phyloP scores from a whole-genome alignment of 805 yeast species.

The Zygoascus bituminiphila region DNA sequence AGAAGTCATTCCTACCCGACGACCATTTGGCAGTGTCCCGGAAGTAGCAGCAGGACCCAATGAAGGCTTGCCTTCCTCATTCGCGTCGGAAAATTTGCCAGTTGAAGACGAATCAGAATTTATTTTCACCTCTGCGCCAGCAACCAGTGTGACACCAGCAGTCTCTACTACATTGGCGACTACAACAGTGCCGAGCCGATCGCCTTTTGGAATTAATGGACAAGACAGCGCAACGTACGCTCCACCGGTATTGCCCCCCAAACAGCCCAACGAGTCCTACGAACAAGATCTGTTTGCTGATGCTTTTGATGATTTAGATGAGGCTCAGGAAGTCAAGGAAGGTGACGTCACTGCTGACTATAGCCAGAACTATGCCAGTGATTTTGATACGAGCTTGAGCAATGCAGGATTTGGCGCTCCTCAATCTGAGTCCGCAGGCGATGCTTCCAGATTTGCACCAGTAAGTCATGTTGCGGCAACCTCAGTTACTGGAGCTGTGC shows the following conservation, averaged over 20 bases:
- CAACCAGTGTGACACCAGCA: conserved; percentile 29
- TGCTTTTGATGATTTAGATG: conserved; percentile 39
- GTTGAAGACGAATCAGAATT: conserved; percentile 35
- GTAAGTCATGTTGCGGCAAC: no score
- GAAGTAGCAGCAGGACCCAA: conserved; percentile 9
- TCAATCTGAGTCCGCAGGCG: background rate
- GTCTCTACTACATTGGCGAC: conserved; percentile 22
- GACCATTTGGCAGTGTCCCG: conserved; percentile 5
- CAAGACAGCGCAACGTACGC: background rate
- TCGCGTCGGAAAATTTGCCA: background rate
- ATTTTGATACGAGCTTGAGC: conserved; percentile 9
- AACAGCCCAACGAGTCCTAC: background rate
- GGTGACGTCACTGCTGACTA: conserved; percentile 26
- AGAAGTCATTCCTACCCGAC: conserved; percentile 11
- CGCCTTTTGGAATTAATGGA: conserved; percentile 14
- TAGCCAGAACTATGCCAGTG: conserved; percentile 11
- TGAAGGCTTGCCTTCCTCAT: conserved; percentile 14
- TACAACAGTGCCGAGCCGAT: conserved; percentile 2
- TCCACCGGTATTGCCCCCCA: background rate
- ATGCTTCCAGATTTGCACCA: conserved; percentile 5
- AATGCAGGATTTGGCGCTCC: background rate
- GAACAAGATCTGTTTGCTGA: conserved; percentile 32
- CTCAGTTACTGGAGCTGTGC: no score
- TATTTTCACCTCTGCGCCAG: conserved; percentile 29
- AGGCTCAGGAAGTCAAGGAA: conserved; percentile 28